phyloP scores from a whole-genome alignment of 2,329 filamentous ascomycete genomes.

The Catunica adiposa region DNA sequence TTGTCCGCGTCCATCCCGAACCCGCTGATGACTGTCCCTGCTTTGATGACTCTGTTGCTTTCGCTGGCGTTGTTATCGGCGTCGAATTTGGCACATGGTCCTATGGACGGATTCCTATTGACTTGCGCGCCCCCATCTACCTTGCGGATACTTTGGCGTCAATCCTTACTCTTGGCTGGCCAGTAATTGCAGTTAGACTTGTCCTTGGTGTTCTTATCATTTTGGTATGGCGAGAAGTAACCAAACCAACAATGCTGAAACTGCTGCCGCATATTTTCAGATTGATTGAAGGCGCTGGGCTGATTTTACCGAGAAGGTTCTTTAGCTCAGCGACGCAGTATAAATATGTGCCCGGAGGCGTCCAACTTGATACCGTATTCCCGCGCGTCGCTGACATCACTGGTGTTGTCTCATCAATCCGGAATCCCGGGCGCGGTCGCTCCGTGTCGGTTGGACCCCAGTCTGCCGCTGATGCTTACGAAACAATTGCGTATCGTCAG shows the following conservation, averaged over 20 bases:
- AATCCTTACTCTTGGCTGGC: conserved; percentile 48
- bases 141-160: conserved; percentile 30
- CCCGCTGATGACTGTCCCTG: conserved; percentile 94
- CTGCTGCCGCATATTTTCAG: conserved; percentile 75
- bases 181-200: conserved; percentile 48
- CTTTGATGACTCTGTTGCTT: conserved; percentile 90
- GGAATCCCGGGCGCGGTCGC: conserved; percentile 57
- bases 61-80: conserved; percentile 79
- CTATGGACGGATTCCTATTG: conserved; percentile 9
- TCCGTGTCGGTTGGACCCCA: conserved; percentile 85
- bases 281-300: conserved; percentile 60
- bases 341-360: conserved; percentile 57
- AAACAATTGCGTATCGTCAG: conserved; percentile 82
- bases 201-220: conserved; percentile 67
- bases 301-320: conserved; percentile 73
- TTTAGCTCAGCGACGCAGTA: conserved; percentile 87
- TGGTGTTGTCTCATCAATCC: conserved; percentile 62
- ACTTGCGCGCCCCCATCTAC: conserved; percentile 42
- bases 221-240: conserved; percentile 76
- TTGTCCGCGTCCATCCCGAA: conserved; percentile 84
- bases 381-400: conserved; percentile 81
- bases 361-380: conserved; percentile 64
- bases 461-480: conserved; percentile 90
- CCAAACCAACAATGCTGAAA: conserved; percentile 69
- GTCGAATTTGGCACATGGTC: conserved; percentile 64